These are phyloP conservation scores for Wickerhamomyces alni DNA, from an alignment of 805 yeast genomes.

Conservation along the genomic window DNA sequence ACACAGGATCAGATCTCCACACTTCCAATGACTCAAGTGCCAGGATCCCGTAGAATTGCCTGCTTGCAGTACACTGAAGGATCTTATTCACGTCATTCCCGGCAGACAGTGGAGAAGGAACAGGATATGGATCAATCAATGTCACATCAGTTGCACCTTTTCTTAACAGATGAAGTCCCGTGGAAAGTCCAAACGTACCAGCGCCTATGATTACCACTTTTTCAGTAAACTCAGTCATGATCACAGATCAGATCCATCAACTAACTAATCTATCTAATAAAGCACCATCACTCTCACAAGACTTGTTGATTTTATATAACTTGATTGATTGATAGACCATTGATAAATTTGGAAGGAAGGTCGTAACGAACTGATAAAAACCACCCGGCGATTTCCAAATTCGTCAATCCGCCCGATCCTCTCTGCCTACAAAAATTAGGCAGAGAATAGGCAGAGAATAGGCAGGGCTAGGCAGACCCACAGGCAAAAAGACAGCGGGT, in stretches of 20 bases:
- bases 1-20: conserved; percentile 29
- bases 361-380: not conserved
- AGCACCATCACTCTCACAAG: too few relatives aligned
- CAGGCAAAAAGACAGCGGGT: too few relatives aligned
- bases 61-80: conserved; percentile 21
- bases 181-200: conserved; percentile 39
- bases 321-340: not conserved
- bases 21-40: conserved; percentile 29
- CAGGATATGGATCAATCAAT: conserved; percentile 25
- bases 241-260: too few relatives aligned
- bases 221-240: too few relatives aligned
- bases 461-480: too few relatives aligned
- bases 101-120: conserved; percentile 34
- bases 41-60: conserved; percentile 17
- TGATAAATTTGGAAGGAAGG: not conserved
- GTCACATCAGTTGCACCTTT: conserved; percentile 27
- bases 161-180: conserved; percentile 30
- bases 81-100: conserved; percentile 38
- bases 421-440: too few relatives aligned
- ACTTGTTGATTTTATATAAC: too few relatives aligned
- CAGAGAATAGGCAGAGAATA: too few relatives aligned
- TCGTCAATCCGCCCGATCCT: too few relatives aligned
- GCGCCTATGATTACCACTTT: conserved; percentile 36
- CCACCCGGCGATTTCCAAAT: too few relatives aligned
- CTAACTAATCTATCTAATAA: too few relatives aligned